Percentiles rank a stretch among this genome's conserved stretches.
phyloP scores from a whole-genome alignment of 805 yeast genomes.

The Metahyphopichia silvanorum region DNA sequence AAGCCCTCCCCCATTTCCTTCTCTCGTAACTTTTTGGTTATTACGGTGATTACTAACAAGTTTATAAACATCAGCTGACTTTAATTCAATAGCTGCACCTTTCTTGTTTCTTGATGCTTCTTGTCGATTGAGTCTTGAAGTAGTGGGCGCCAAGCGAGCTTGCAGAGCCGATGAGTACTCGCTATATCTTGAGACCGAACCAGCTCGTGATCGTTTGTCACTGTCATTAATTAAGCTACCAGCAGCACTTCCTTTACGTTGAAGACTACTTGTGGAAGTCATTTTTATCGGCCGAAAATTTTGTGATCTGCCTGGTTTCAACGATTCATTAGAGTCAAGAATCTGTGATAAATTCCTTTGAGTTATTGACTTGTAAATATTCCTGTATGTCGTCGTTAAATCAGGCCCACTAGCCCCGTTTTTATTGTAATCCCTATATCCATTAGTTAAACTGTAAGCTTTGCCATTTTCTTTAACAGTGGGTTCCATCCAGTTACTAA shows the following conservation, averaged over 20 bases:
- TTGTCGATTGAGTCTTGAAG: background rate
- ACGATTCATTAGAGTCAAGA: conserved; percentile 7
- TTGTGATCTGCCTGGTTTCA: conserved; percentile 10
- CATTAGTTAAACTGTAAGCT: conserved; percentile 2
- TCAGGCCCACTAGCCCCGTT: conserved; percentile 8
- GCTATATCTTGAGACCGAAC: conserved; percentile 2
- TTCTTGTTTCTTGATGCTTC: conserved; percentile 2
- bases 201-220: conserved; percentile 1
- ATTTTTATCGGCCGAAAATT: conserved; percentile 6
- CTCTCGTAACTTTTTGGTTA: conserved; percentile 1
- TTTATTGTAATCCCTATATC: background rate
- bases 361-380: conserved; percentile 35
- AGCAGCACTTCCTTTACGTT: conserved; percentile 6
- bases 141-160: background rate
- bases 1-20: conserved; percentile 9
- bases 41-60: conserved; percentile 5
- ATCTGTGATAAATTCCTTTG: conserved; percentile 23
- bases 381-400: conserved; percentile 28
- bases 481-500: conserved; percentile 55
- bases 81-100: conserved; percentile 3
- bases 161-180: conserved; percentile 1
- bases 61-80: conserved; percentile 9
- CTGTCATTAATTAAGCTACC: conserved; percentile 5
- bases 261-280: background rate
- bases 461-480: conserved; percentile 10